Evolutionary conservation across 2,329 filamentous ascomycete species (phyloP).

Genomic region (Ophiostoma tasmaniense): DNA sequence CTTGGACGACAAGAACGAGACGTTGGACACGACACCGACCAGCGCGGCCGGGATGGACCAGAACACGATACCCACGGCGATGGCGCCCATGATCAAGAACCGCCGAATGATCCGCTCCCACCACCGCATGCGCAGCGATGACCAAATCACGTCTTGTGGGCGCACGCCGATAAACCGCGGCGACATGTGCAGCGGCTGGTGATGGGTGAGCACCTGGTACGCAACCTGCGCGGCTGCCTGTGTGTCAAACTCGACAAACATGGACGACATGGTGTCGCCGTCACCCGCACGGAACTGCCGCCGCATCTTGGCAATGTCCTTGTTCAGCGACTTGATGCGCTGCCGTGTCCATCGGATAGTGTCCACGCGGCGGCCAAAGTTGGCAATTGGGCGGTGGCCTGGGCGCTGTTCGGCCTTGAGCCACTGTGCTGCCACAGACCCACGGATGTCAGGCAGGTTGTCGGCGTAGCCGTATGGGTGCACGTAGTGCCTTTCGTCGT

Average conservation of each 20-base stretch:
- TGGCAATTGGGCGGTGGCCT: slow-evolving; percentile 56
- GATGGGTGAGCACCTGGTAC: slow-evolving; percentile 73
- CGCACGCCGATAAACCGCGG: slow-evolving; percentile 75
- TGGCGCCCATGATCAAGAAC: slow-evolving; percentile 54
- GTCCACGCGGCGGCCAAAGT: slow-evolving; percentile 69
- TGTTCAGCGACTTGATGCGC: slow-evolving; percentile 43
- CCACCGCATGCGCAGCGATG: slow-evolving; percentile 61
- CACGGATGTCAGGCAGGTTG: slow-evolving; percentile 29
- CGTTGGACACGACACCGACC: slow-evolving; percentile 78
- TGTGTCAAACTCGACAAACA: slow-evolving; percentile 87
- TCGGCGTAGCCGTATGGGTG: slow-evolving; percentile 28
- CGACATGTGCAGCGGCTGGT: slow-evolving; percentile 73
- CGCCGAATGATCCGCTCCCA: slow-evolving; percentile 66
- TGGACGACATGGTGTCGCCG: slow-evolving; percentile 56
- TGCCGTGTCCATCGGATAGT: slow-evolving; percentile 77
- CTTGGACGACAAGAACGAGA: slow-evolving; percentile 56
- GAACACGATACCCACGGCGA: slow-evolving; percentile 71
- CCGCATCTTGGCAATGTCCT: slow-evolving; percentile 37
- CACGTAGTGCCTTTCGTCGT: slow-evolving; percentile 39
- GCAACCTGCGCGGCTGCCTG: slow-evolving; percentile 79
- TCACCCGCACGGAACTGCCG: slow-evolving; percentile 55
- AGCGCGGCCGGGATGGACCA: slow-evolving; percentile 71
- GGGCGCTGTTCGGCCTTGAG: slow-evolving; percentile 60
- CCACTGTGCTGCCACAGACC: slow-evolving; percentile 57
- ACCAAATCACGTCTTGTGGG: slow-evolving; percentile 80